phyloP scores from a whole-genome alignment of 2,329 filamentous ascomycete genomes.

The Trichoderma polysporum region DNA sequence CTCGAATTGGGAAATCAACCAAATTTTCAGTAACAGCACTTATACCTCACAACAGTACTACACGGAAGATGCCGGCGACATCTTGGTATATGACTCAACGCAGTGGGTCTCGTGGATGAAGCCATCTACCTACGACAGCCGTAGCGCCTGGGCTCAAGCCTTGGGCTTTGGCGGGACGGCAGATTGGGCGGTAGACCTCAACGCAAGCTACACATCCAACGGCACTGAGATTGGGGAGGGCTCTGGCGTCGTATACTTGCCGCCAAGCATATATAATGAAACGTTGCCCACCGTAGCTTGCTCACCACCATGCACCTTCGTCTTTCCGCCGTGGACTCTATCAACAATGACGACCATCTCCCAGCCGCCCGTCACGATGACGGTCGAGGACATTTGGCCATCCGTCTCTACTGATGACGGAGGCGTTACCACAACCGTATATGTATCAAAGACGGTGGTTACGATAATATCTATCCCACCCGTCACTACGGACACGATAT shows the following conservation, averaged over 20 bases:
- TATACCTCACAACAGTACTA: too few species aligned
- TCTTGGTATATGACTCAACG: background rate
- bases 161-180: background rate
- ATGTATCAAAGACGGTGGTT: too few species aligned
- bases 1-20: conserved; percentile 32
- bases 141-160: background rate
- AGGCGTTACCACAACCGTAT: background rate
- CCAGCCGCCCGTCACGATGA: background rate
- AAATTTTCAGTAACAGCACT: conserved; percentile 21
- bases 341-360: background rate
- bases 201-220: background rate
- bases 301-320: background rate
- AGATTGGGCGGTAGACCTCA: background rate
- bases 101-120: background rate
- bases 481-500: background rate
- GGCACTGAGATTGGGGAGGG: background rate
- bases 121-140: background rate
- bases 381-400: background rate
- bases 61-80: background rate
- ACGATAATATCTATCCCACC: background rate
- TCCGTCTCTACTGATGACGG: background rate
- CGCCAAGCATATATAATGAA: background rate
- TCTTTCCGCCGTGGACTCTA: background rate
- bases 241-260: background rate
- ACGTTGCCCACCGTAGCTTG: background rate